These are phyloP conservation scores for Sorghum bicolor DNA, from an alignment of 176 grass and related monocot genomes.

Conservation along the genomic window DNA sequence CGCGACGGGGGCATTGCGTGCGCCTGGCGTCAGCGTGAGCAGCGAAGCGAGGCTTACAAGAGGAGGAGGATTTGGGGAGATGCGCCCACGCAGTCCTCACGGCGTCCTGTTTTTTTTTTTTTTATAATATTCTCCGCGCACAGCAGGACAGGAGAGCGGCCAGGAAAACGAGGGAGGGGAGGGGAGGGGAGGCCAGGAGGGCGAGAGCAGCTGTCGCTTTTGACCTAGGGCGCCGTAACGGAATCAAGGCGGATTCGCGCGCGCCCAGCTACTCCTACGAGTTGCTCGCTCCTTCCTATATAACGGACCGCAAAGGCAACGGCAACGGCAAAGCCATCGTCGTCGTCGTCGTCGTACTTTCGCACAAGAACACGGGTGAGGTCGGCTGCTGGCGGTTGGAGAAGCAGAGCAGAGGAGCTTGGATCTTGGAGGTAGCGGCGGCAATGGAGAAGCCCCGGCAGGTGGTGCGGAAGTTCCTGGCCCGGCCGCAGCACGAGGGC, in stretches of 20 bases:
- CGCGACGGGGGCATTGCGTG: constrained; percentile 7
- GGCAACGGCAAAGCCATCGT: neutral
- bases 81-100: neutral
- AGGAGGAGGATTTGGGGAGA: neutral
- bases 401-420: neutral
- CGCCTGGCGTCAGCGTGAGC: constrained; percentile 57
- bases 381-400: neutral
- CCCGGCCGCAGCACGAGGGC: constrained; percentile 84
- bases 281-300: constrained; percentile 18
- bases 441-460: constrained; percentile 59
- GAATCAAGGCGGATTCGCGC: constrained; percentile 13
- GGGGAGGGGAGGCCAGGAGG: neutral
- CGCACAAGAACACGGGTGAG: neutral
- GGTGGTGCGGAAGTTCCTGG: constrained; percentile 71
- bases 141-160: neutral
- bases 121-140: neutral
- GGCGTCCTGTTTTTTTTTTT: neutral
- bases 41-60: neutral
- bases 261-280: neutral
- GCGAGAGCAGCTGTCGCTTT: constrained; percentile 22
- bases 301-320: neutral
- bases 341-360: neutral
- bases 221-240: constrained; percentile 8
- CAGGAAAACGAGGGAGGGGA: neutral
- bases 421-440: neutral